Base-by-base conservation (phyloP, 2,329 filamentous ascomycete genomes). In the Apiospora koreana region DNA sequence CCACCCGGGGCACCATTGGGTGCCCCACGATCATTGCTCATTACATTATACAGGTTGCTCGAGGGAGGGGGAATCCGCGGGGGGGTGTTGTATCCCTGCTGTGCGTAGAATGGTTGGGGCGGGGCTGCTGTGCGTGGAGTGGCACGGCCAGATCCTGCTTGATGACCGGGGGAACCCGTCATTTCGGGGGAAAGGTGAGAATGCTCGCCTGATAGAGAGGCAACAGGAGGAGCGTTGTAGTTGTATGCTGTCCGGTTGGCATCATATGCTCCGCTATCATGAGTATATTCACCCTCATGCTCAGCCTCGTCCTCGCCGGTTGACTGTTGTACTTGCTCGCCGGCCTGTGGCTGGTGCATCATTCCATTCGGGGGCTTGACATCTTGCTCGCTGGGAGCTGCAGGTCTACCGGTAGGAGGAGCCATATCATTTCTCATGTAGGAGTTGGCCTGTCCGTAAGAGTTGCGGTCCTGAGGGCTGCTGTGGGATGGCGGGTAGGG, bases 351-450 rank as follows among this genome's bases (percentile, higher is more conserved):
- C 74, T 82, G 81, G 74, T 88, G 86, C 75, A 93, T 87, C 76
- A 92, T 87, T 71, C 92, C 87, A 79, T 95, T 95, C 25, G 87
- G 78, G 35, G 86, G 80, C 79, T 91, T 91, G 48, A 89, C 85
- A 71, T 93, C 90, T 69, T 89, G 86, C 73, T 94, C 92, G 38
- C 89, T 87, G 46, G 88, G 83, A 62, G 88, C 86, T 7, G 87
- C 80, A 2, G 88, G 85, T 71, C 92, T 87, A 70, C 83, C 85
- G 42, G 93, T 89, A 14, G 94, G 94, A 25, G 94, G 94, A 0
- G 92, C 94, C 94, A 97, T 97, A 75, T 97, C 94, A 72, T 86
- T 93, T 85, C 97, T 97, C 72, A 94, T 87, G 76, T 95, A 96
- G 9, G 87, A 82, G 76, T 84, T 86, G 65, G 87, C 78, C 72